phyloP scores from a whole-genome alignment of 1,139 yeast genomes.

The Pneumocystis wakefieldiae region DNA sequence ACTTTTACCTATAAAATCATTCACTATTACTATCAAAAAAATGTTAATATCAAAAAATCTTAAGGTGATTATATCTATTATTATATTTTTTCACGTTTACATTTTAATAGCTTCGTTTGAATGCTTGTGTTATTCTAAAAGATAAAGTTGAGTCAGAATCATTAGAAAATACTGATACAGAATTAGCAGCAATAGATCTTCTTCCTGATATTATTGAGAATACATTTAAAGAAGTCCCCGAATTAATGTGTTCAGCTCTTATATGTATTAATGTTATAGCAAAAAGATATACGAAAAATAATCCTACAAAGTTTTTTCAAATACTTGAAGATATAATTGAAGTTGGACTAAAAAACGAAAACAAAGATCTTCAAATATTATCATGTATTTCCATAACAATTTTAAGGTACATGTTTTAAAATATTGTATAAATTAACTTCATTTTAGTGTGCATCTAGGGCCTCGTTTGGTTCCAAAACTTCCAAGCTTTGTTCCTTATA shows the following conservation, averaged over 20 bases:
- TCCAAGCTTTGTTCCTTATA: conserved; percentile 69
- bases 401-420: conserved; percentile 22
- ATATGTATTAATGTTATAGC: conserved; percentile 54
- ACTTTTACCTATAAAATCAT: conserved; percentile 7
- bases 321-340: conserved; percentile 40
- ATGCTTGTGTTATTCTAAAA: background rate
- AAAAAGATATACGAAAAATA: conserved; percentile 44
- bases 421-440: background rate
- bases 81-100: background rate
- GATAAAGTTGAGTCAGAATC: background rate
- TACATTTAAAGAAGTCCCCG: background rate
- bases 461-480: conserved; percentile 74
- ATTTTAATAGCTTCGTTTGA: background rate
- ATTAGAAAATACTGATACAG: background rate
- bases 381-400: conserved; percentile 61
- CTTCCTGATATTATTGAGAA: background rate
- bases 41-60: background rate
- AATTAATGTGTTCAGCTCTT: conserved; percentile 22
- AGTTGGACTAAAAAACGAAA: conserved; percentile 33
- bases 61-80: background rate
- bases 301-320: conserved; percentile 34
- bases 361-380: conserved; percentile 52
- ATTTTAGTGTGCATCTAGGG: conserved; percentile 46
- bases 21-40: conserved; percentile 1
- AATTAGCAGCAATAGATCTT: background rate